A percentile compares a stretch with the other conserved stretches of the same genome.
Conservation (phyloP, 192 early-diverging fungal species). For the Phycomyces blakesleeanus region DNA sequence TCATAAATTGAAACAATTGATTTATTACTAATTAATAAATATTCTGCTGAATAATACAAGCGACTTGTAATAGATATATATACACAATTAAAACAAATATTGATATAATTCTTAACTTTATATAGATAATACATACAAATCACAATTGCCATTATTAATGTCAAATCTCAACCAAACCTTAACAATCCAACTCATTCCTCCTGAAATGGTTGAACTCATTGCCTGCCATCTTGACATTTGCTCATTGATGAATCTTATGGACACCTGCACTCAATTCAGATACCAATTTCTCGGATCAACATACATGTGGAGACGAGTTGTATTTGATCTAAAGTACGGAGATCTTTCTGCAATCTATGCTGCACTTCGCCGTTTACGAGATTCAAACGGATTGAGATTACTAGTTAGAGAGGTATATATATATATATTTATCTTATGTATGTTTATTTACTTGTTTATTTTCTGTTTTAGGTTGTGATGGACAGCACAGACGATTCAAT, state of each 20-base stretch:
- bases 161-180: too few relatives aligned
- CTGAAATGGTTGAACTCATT: constrained; percentile 38
- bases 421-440: too few relatives aligned
- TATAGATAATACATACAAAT: too few relatives aligned
- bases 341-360: constrained; percentile 41
- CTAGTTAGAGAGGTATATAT: constrained; percentile 40
- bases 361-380: constrained; percentile 41
- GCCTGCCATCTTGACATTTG: constrained; percentile 41
- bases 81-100: too few relatives aligned
- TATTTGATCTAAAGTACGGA: constrained; percentile 35
- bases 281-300: constrained; percentile 39
- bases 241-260: constrained; percentile 39
- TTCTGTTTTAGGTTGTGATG: constrained; percentile 40
- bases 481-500: constrained; percentile 44
- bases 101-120: too few relatives aligned
- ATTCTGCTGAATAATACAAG: too few relatives aligned
- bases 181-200: constrained; percentile 24
- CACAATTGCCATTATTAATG: too few relatives aligned
- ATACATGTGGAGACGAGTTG: constrained; percentile 37
- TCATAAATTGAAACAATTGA: too few relatives aligned
- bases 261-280: constrained; percentile 41
- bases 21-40: too few relatives aligned
- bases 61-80: too few relatives aligned
- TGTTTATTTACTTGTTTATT: not conserved
- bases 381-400: constrained; percentile 35